phyloP scores from a whole-genome alignment of 2,329 filamentous ascomycete species.

The Gliomastix tumulicola region DNA sequence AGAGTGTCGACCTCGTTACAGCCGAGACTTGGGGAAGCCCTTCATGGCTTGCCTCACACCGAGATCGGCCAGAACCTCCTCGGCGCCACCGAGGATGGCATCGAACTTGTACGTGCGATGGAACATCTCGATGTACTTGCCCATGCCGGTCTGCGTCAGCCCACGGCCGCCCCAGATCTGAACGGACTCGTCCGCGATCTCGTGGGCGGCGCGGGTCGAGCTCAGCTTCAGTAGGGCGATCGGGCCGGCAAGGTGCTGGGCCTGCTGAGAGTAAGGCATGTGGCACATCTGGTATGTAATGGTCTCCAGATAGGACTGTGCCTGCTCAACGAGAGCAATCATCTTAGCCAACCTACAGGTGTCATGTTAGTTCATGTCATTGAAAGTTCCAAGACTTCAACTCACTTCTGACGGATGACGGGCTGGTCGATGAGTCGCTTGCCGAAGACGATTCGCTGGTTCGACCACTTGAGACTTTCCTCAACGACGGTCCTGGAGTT shows the following conservation, averaged over 20 bases:
- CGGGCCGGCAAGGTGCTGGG: conserved; percentile 68
- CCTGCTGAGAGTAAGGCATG: conserved; percentile 73
- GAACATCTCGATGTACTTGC: conserved; percentile 75
- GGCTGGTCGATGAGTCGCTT: conserved; percentile 79
- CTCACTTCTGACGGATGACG: conserved; percentile 72
- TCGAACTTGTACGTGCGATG: conserved; percentile 79
- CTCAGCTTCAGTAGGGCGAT: conserved; percentile 79
- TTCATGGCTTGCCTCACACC: conserved; percentile 80
- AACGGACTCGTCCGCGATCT: conserved; percentile 75
- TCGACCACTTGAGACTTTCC: conserved; percentile 82
- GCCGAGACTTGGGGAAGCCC: conserved; percentile 75
- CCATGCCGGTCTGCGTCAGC: conserved; percentile 78
- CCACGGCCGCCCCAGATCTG: conserved; percentile 83
- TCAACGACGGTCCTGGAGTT: conserved; percentile 65
- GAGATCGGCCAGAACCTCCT: conserved; percentile 75
- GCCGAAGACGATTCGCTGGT: conserved; percentile 78
- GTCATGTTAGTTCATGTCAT: background rate
- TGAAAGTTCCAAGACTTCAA: conserved; percentile 2
- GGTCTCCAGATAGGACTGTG: conserved; percentile 78
- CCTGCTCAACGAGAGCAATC: conserved; percentile 75
- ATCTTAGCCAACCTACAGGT: conserved; percentile 65
- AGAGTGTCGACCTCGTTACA: conserved; percentile 37
- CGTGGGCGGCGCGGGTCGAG: conserved; percentile 68
- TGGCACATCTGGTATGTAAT: conserved; percentile 85
- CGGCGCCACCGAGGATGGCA: conserved; percentile 70